These are phyloP conservation scores for Yamadazyma laniorum DNA, from an alignment of 805 yeast genomes.

Conservation along the genomic window DNA sequence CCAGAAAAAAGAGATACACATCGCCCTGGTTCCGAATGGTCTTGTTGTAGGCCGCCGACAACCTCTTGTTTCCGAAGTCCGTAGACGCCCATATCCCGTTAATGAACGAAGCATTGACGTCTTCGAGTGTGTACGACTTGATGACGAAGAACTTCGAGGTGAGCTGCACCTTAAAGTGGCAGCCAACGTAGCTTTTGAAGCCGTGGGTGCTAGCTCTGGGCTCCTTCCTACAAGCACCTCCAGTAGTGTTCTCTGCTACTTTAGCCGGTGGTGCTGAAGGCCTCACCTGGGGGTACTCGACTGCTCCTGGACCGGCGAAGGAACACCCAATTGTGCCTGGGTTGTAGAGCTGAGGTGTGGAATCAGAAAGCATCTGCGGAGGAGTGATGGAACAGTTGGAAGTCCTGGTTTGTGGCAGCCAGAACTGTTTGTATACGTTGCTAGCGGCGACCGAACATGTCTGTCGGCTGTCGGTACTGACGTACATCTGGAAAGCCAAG, in stretches of 20 bases:
- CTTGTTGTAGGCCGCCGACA: constrained; percentile 42
- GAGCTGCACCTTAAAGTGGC: constrained; percentile 1
- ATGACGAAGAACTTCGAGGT: constrained; percentile 47
- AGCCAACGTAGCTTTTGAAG: constrained; percentile 13
- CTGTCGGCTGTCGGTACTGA: neutral
- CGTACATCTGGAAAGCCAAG: neutral
- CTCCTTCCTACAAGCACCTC: too few relatives aligned
- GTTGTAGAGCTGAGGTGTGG: neutral
- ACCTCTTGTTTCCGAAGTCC: constrained; percentile 51
- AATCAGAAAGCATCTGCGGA: neutral
- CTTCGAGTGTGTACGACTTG: constrained; percentile 49
- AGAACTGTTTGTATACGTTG: too few relatives aligned
- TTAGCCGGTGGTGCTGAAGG: too few relatives aligned
- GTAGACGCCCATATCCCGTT: constrained; percentile 62
- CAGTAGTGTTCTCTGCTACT: too few relatives aligned
- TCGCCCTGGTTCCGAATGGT: constrained; percentile 17
- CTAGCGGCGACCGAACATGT: too few relatives aligned
- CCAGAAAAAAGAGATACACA: constrained; percentile 54
- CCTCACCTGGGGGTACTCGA: neutral
- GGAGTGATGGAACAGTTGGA: neutral
- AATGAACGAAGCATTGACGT: constrained; percentile 48
- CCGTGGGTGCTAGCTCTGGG: neutral
- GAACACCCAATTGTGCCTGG: neutral
- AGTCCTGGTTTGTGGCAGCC: neutral
- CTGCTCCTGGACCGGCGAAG: neutral